phyloP scores from a whole-genome alignment of 2,329 filamentous ascomycete genomes.

The Fusarium sp. region DNA sequence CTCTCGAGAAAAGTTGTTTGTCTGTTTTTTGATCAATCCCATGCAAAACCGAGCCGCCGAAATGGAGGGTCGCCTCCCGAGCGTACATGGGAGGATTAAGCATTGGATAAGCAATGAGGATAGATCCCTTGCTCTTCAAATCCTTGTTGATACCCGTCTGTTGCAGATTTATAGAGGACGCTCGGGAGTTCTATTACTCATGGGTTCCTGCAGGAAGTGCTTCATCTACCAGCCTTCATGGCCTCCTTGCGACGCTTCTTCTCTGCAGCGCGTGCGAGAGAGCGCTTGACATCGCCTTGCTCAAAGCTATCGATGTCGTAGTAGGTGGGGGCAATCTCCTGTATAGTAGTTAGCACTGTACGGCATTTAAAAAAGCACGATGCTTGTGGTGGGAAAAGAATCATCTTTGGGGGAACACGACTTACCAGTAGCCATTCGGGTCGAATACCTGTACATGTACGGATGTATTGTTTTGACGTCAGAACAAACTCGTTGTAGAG shows the following conservation, averaged over 20 bases:
- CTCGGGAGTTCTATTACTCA: conserved; percentile 7
- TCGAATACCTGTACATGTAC: conserved; percentile 90
- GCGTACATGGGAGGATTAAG: conserved; percentile 21
- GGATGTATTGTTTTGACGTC: conserved; percentile 97
- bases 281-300: conserved; percentile 86
- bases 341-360: conserved; percentile 31
- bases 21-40: conserved; percentile 8
- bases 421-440: conserved; percentile 94
- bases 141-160: conserved; percentile 7
- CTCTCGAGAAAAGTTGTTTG: conserved; percentile 18
- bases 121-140: conserved; percentile 26
- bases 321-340: conserved; percentile 95
- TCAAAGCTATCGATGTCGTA: conserved; percentile 87
- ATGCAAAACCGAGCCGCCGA: conserved; percentile 20
- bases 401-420: conserved; percentile 3
- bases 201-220: conserved; percentile 26
- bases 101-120: conserved; percentile 28
- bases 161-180: conserved; percentile 2
- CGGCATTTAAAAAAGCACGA: background rate
- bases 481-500: conserved; percentile 98
- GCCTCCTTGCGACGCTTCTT: conserved; percentile 71
- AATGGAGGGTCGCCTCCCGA: conserved; percentile 28
- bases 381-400: background rate
- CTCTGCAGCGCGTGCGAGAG: conserved; percentile 68
- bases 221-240: conserved; percentile 62